Evolutionary conservation across 768 basidiomycete genomes (phyloP), one percentile per base, ranked within the genome.

Genomic region (Favolaschia claudopus): DNA sequence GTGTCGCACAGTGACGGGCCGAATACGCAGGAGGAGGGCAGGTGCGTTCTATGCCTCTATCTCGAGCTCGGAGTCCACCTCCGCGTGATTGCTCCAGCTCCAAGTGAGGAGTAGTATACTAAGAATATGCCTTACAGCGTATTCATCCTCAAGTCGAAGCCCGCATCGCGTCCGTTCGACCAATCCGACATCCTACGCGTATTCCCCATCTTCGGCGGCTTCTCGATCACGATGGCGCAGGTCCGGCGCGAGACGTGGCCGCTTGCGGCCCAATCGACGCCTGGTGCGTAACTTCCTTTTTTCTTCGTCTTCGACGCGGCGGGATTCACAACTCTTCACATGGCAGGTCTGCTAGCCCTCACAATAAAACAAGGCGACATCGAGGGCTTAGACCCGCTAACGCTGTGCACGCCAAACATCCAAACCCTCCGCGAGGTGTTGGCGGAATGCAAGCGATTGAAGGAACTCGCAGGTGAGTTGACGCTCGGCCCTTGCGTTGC

Each of bases 181-280:
- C 76, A 74, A 24, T 73, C 83, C 33, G 72, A 80, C 19, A 73
- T 86, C 9, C 76, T 85, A 55, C 79, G 77, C 46, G 76, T 82
- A 3, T 79, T 84, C n/a, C 87, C 88, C 4, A 82, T 92, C 29
- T 79, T 82, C 49, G 79, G 78, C 10, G 72, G 77, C 31, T 85
- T 89, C 64, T 73, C 78, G 5, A 77, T 90, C 34, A 70, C 76
- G 9, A 84, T 89, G 72, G 80, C 86, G 2, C 89, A 91, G 67
- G 76, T 81, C 36, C 76, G 74, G 27, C 74, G 75, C 13, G 66
- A 64, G 36, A 78, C 79, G 0, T 55, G 77, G 8, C 67, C 67
- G 34, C 49, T 67, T 28, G 44, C 67, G 42, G 43, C 69, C 3
- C 69, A 67, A 44, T 50, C 77, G 4, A 63, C 63, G 6, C 54